Conservation (phyloP, 1,284 basidiomycete genomes). For the Wallemia hederae region DNA sequence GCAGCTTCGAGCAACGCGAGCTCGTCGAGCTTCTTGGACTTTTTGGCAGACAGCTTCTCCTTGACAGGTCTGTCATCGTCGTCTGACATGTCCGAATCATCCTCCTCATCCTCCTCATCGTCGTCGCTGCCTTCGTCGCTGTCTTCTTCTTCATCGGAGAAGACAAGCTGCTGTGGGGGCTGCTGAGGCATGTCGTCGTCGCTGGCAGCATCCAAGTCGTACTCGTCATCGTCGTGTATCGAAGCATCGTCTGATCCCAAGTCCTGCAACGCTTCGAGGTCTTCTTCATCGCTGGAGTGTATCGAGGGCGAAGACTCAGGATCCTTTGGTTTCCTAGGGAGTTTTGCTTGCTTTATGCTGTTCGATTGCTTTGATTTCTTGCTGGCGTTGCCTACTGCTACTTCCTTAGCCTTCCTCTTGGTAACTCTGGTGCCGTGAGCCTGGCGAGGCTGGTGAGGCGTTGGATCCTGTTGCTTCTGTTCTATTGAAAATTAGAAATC, state of each 20-base stretch:
- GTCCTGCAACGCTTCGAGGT: not conserved
- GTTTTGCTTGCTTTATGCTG: no score
- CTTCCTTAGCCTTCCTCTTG: not conserved
- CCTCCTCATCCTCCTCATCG: constrained; percentile 4
- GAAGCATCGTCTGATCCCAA: not conserved
- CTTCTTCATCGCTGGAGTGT: not conserved
- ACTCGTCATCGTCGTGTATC: not conserved
- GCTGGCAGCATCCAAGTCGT: not conserved
- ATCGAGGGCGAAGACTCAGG: no score
- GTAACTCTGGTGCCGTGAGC: not conserved
- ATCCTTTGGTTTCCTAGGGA: not conserved
- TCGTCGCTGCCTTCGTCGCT: no score
- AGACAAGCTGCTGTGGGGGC: not conserved
- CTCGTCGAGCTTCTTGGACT: constrained; percentile 5
- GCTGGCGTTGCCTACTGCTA: not conserved
- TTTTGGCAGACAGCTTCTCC: not conserved
- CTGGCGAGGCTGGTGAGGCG: not conserved
- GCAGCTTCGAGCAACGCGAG: constrained; percentile 8
- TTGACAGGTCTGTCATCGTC: constrained; percentile 1
- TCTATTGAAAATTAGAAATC: not conserved
- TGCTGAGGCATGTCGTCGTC: not conserved
- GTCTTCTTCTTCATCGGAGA: constrained; percentile 4
- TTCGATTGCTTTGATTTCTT: not conserved
- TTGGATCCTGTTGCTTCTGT: not conserved
- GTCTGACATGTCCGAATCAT: not conserved